Conservation (phyloP, 2,329 filamentous ascomycete species). For the Plenodomus biglobosus region DNA sequence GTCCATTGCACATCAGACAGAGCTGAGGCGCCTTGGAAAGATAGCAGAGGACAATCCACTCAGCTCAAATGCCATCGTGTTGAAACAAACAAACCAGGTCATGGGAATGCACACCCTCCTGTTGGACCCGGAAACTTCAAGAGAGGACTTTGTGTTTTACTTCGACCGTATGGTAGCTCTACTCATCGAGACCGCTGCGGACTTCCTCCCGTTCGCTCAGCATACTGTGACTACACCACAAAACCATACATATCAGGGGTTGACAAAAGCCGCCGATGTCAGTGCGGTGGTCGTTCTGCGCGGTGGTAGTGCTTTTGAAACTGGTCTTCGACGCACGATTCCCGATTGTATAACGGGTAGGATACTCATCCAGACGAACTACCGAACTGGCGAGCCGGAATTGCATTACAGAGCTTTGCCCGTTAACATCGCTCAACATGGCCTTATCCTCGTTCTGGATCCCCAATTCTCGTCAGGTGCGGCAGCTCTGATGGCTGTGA, state of each 20-base stretch:
- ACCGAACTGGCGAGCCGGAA: slow-evolving; percentile 74
- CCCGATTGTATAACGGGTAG: slow-evolving; percentile 90
- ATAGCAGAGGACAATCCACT: slow-evolving; percentile 71
- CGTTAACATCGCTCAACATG: slow-evolving; percentile 69
- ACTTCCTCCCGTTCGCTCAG: slow-evolving; percentile 65
- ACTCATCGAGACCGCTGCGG: slow-evolving; percentile 67
- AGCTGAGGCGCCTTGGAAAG: slow-evolving; percentile 73
- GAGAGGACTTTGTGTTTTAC: slow-evolving; percentile 96
- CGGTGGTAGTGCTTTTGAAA: slow-evolving; percentile 85
- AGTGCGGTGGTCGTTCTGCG: slow-evolving; percentile 81
- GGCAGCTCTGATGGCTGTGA: slow-evolving; percentile 85
- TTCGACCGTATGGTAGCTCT: slow-evolving; percentile 88
- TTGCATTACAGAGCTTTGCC: slow-evolving; percentile 83
- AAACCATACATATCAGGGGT: slow-evolving; percentile 68
- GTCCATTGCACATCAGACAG: slow-evolving; percentile 77
- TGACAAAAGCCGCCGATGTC: slow-evolving; percentile 66
- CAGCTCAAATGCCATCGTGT: slow-evolving; percentile 71
- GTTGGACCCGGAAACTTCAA: slow-evolving; percentile 72
- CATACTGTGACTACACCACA: slow-evolving; percentile 69
- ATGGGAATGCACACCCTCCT: slow-evolving; percentile 88
- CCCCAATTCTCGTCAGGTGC: slow-evolving; percentile 94
- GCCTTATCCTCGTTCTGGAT: slow-evolving; percentile 83
- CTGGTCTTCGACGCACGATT: slow-evolving; percentile 83
- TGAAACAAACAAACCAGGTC: slow-evolving; percentile 78
- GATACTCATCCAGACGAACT: slow-evolving; percentile 85